A percentile compares a stretch with the other conserved stretches of the same genome.
phyloP scores from a whole-genome alignment of 768 basidiomycete species.

The Tricholoma flavovirens region DNA sequence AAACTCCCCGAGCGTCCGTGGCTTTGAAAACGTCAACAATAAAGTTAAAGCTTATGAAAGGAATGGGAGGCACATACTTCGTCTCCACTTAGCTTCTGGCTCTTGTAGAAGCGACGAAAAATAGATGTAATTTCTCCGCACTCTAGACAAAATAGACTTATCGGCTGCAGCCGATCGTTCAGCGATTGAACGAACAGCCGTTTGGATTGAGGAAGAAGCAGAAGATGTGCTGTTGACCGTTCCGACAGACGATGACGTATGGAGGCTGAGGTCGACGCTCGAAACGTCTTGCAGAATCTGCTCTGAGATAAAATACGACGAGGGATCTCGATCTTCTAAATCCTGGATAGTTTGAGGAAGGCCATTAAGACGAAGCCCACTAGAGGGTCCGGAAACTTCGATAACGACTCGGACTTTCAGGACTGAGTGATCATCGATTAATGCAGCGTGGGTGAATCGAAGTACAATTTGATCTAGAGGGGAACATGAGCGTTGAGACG shows the following conservation, averaged over 20 bases:
- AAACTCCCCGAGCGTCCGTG: conserved; percentile 84
- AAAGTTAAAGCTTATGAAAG: conserved; percentile 4
- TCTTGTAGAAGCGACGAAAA: conserved; percentile 96
- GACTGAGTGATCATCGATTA: conserved; percentile 69
- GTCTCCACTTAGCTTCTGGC: conserved; percentile 95
- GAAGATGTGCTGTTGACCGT: conserved; percentile 44
- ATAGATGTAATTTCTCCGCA: conserved; percentile 93
- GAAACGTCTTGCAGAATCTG: conserved; percentile 70
- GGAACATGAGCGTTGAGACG: conserved; percentile 24
- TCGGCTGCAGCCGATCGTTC: conserved; percentile 59
- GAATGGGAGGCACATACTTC: conserved; percentile 49
- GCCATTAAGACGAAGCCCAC: conserved; percentile 83
- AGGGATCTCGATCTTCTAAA: conserved; percentile 62
- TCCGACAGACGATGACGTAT: conserved; percentile 56
- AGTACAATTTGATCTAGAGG: conserved; percentile 52
- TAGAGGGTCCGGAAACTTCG: conserved; percentile 72
- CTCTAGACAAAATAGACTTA: conserved; percentile 80
- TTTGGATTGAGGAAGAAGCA: conserved; percentile 24
- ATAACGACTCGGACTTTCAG: conserved; percentile 77
- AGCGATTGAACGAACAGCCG: conserved; percentile 30
- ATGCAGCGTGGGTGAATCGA: conserved; percentile 63
- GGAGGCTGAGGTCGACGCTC: conserved; percentile 65
- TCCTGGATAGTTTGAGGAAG: conserved; percentile 63
- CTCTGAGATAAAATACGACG: conserved; percentile 50
- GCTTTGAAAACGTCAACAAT: conserved; percentile 33